Conservation (phyloP, 176 grass and related monocot genomes). For the Poa pratensis region DNA sequence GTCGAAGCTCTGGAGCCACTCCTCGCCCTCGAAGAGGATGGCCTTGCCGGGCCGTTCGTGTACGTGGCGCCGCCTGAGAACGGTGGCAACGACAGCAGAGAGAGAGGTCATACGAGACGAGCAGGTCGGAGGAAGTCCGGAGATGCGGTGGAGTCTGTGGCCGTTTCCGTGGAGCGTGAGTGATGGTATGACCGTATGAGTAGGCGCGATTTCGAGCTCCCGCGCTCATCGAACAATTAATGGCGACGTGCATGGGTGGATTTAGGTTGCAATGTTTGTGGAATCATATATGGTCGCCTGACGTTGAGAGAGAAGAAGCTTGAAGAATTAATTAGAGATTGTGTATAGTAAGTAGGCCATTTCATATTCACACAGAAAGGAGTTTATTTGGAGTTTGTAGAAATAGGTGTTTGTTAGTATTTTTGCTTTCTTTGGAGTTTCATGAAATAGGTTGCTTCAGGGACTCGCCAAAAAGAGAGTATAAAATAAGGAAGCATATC, state of each 20-base stretch:
- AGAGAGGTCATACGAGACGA: constrained; percentile 21
- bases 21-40: constrained; percentile 67
- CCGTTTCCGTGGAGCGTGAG: constrained; percentile 1
- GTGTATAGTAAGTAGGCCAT: constrained; percentile 30
- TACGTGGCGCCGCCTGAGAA: constrained; percentile 53
- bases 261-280: background rate
- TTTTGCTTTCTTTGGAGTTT: too few species aligned
- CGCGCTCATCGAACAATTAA: background rate
- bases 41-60: constrained; percentile 55
- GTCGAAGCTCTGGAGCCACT: constrained; percentile 74
- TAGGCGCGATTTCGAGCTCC: background rate
- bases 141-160: background rate
- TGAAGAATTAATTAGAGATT: constrained; percentile 17
- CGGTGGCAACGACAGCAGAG: background rate
- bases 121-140: constrained; percentile 21
- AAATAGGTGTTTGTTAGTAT: background rate
- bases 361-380: background rate
- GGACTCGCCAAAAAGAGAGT: too few species aligned
- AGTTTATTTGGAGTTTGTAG: background rate
- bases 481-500: too few species aligned
- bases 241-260: background rate
- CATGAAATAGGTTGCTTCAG: too few species aligned
- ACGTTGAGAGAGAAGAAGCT: background rate
- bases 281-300: background rate
- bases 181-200: background rate